Percentiles rank a stretch among this genome's conserved stretches.
Conservation (phyloP, 352 stramenopile species). For the Aphanomyces cochlioides region DNA sequence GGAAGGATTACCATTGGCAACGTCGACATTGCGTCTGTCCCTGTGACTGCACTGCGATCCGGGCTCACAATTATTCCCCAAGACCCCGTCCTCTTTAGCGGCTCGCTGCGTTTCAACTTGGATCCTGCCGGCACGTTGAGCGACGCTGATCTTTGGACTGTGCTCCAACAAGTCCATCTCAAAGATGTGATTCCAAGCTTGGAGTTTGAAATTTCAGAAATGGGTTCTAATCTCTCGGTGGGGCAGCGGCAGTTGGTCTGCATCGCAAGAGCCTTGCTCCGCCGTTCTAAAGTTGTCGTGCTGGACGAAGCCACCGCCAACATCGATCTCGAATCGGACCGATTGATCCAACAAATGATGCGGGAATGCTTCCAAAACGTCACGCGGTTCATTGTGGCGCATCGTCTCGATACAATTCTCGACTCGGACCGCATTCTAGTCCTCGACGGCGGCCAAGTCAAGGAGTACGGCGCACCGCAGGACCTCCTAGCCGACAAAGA, state of each 20-base stretch:
- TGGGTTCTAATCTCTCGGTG: slow-evolving; percentile 74
- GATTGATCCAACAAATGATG: slow-evolving; percentile 46
- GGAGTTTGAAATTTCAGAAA: slow-evolving; percentile 38
- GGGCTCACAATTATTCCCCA: slow-evolving; percentile 83
- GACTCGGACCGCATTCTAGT: slow-evolving; percentile 43
- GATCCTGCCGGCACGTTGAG: slow-evolving; percentile 1
- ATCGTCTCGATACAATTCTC: too few relatives aligned
- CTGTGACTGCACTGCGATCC: slow-evolving; percentile 56
- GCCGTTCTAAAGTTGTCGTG: slow-evolving; percentile 69
- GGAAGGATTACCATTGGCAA: slow-evolving; percentile 72
- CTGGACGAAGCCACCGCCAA: slow-evolving; percentile 28
- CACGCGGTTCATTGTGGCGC: slow-evolving; percentile 78
- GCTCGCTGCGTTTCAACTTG: slow-evolving; percentile 29
- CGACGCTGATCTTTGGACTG: slow-evolving; percentile 34
- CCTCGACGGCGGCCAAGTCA: background rate
- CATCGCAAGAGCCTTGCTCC: slow-evolving; percentile 86
- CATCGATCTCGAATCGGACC: slow-evolving; percentile 80
- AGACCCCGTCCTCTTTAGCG: slow-evolving; percentile 32
- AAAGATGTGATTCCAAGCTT: slow-evolving; percentile 30
- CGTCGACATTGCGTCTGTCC: slow-evolving; percentile 56
- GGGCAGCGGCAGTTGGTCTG: slow-evolving; percentile 86
- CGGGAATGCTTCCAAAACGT: slow-evolving; percentile 62
- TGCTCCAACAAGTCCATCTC: slow-evolving; percentile 43
- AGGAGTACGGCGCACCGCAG: slow-evolving; percentile 1
- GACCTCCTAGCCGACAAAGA: background rate